Evolutionary conservation across 805 yeast genomes (phyloP).

Genomic region (Schwanniomyces occidentalis): DNA sequence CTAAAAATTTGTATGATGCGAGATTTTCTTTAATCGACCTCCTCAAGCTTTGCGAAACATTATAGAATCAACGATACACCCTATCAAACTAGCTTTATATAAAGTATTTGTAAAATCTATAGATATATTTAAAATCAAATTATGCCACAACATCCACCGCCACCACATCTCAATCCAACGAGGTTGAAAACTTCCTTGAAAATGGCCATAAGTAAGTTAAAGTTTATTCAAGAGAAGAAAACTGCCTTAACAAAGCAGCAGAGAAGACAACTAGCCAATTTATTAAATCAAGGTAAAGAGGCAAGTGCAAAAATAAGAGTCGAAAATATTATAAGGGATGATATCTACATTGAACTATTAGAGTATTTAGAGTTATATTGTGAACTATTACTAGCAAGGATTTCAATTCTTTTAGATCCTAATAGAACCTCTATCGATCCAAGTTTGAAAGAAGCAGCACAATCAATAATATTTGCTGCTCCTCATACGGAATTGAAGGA

Average conservation of each 20-base stretch:
- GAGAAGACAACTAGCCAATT: slow-evolving; percentile 68
- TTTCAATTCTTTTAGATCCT: slow-evolving; percentile 54
- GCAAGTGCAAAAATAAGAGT: slow-evolving; percentile 81
- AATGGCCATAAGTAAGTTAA: slow-evolving; percentile 70
- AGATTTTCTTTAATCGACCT: neutral
- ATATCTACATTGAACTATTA: slow-evolving; percentile 72
- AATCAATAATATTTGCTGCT: slow-evolving; percentile 66
- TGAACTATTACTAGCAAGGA: slow-evolving; percentile 75
- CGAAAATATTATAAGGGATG: slow-evolving; percentile 82
- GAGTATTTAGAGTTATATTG: slow-evolving; percentile 82
- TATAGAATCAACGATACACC: no score
- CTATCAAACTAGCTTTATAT: no score
- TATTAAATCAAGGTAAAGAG: slow-evolving; percentile 69
- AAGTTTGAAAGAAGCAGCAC: slow-evolving; percentile 74
- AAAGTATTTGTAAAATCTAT: no score
- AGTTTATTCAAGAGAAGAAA: slow-evolving; percentile 73
- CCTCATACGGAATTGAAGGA: slow-evolving; percentile 79
- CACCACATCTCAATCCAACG: slow-evolving; percentile 31
- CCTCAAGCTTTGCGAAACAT: no score
- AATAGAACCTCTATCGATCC: slow-evolving; percentile 47
- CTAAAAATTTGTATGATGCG: neutral
- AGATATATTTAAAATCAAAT: no score
- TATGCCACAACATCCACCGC: slow-evolving; percentile 13
- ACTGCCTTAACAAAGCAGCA: slow-evolving; percentile 74
- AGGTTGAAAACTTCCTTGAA: slow-evolving; percentile 48